Base-by-base conservation (phyloP, 108 stramenopile genomes). In the Nitzschia sp. region DNA sequence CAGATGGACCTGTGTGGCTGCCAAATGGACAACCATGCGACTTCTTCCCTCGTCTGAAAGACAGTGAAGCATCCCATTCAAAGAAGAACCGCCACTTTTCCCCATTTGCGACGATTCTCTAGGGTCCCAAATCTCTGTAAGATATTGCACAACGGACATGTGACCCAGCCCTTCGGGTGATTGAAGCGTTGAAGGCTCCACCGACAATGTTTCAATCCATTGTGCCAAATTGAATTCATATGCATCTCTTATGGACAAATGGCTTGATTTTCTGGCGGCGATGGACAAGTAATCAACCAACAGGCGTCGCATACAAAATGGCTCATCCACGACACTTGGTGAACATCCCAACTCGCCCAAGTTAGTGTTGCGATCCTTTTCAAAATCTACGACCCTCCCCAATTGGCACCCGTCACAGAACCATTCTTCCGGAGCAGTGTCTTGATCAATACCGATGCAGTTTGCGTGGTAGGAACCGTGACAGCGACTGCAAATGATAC, bases 401-500 rank as follows among this genome's bases (percentile, higher is more conserved):
- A 92, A 77, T 8, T 75, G 86, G 61, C 91, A 92, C n/a, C 82
- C 86, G 57, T 95, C 92, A 60, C 94, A 95, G 48, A 80, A 37
- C 92, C 91, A 95, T 39, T 67, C 59, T 15, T 86, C 79, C 11
- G 86, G 88, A 29, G 85, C 59, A 26, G 72, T 77, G 20, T 92
- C 92, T 44, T 78, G 77, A 5, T 69, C 75, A 38, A 91, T 67
- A 12, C 88, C 87, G 21, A 95, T 82, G 65, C 94, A 95, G 14
- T 72, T 72, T 14, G 85, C 85, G 63, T 88, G 85, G 56, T 75
- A 90, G 86, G 88, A 93, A 41, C 73, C 66, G 39, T 88, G 85
- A 56, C 96, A 97, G 29, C 83, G 65, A 65, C 91, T 90, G 65
- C 96, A 97, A 0, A 97, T 41, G 88, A 91, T 90, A 66, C 89